Evolutionary conservation across 1,284 basidiomycete genomes (phyloP), one percentile per base, ranked within the genome.

Genomic region (Vanrija humicola): DNA sequence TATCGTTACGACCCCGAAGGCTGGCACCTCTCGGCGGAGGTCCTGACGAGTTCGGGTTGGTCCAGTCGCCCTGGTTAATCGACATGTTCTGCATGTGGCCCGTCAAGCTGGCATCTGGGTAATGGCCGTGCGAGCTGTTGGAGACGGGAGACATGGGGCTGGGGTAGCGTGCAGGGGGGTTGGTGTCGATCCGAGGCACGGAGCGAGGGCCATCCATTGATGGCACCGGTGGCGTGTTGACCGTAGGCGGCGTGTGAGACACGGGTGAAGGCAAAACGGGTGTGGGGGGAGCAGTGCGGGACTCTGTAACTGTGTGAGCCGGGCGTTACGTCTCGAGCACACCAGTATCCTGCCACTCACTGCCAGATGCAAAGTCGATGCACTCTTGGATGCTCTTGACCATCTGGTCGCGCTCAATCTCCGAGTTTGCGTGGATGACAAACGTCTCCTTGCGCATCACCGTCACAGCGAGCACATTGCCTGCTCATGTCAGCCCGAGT

Each of bases 401-500:
- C 67, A 93, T 81, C 54, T 79, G 78, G 63, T 90, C 84, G 59
- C 90, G 83, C 23, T 81, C 78, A 39, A 83, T 78, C 34, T 77
- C 77, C 3, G 87, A 87, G 54, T 85, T 82, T 16, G 83, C 79
- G 60, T 86, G 82, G 21, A 98, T 70, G 38, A 81, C 79, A 55
- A 98, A 76, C 9, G 82, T 85, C 75, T 98, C 96, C 77, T 94
- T 96, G 62, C 86, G 82, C 85, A 98, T 86, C 59, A 98, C 85
- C 29, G 84, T 83, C 18, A 98, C 81, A 46, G 88, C 84, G 42
- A 98, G 66, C 8, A 82, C 82, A 62, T 85, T 86, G 44, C 84
- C 88, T 90, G 65, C 12, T 23, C 19, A 28, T 4, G 48, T 56
- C 47, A 63, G 47, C 48, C 29, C 46, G 19, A 6, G 19, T 26